These are phyloP conservation scores for Penicillium psychrosexuale DNA, from an alignment of 2,329 filamentous ascomycete species.

Conservation along the genomic window DNA sequence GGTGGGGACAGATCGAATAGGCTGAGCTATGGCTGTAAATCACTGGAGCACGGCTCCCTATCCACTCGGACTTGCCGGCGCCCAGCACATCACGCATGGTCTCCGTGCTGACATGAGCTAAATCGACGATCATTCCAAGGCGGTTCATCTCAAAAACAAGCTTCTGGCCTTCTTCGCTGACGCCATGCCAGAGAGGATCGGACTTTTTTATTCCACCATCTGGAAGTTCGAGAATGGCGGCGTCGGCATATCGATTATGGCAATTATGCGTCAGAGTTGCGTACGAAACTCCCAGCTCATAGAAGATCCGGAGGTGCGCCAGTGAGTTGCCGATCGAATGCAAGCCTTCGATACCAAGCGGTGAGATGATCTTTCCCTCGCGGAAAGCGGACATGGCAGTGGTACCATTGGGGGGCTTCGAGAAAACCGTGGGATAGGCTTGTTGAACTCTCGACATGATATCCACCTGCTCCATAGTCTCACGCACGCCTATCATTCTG, in stretches of 20 bases:
- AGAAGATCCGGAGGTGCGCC: conserved; percentile 66
- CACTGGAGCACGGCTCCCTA: conserved; percentile 72
- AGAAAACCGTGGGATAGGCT: conserved; percentile 49
- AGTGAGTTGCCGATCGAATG: conserved; percentile 85
- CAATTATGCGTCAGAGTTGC: conserved; percentile 91
- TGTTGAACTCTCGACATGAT: conserved; percentile 35
- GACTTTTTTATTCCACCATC: conserved; percentile 37
- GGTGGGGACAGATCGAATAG: conserved; percentile 77
- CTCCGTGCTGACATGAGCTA: conserved; percentile 73
- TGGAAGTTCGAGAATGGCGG: conserved; percentile 57
- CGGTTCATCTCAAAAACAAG: conserved; percentile 89
- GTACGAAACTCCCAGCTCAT: conserved; percentile 79
- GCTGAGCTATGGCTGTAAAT: conserved; percentile 89
- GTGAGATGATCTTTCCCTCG: conserved; percentile 66
- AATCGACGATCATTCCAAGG: conserved; percentile 88
- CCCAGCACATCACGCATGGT: conserved; percentile 83
- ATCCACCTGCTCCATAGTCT: conserved; percentile 39
- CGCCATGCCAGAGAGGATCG: conserved; percentile 53
- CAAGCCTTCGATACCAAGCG: conserved; percentile 78
- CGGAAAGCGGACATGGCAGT: conserved; percentile 62
- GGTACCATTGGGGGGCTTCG: conserved; percentile 55
- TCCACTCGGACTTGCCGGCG: conserved; percentile 58
- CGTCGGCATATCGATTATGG: conserved; percentile 85
- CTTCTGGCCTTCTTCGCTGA: conserved; percentile 66
- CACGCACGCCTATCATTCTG: conserved; percentile 26